These are phyloP conservation scores for Clitopilus hobsonii DNA, from an alignment of 768 basidiomycete species.

Conservation along the genomic window DNA sequence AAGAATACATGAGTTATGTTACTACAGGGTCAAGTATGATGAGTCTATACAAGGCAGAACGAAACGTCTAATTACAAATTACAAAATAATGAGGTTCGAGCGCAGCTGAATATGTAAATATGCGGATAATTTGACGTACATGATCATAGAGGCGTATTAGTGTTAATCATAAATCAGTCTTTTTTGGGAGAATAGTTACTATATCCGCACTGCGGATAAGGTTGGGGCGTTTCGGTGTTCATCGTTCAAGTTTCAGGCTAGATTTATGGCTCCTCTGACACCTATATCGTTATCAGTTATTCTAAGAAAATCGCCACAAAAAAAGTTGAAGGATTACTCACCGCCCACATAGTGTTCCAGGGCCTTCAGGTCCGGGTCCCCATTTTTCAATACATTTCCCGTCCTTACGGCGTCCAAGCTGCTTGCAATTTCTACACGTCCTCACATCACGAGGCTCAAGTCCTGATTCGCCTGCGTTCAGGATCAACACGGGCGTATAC, in stretches of 20 bases:
- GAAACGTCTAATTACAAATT: too few relatives aligned
- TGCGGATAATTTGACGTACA: too few relatives aligned
- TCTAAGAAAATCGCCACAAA: background rate
- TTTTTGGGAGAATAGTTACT: too few relatives aligned
- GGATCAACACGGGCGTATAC: background rate
- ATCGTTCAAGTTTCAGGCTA: background rate
- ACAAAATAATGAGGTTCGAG: too few relatives aligned
- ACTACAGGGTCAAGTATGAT: too few relatives aligned
- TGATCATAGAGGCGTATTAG: too few relatives aligned
- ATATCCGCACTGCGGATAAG: too few relatives aligned
- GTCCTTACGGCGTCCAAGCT: conserved; percentile 39
- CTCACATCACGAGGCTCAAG: background rate
- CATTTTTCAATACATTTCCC: conserved; percentile 86
- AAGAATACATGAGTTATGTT: too few relatives aligned
- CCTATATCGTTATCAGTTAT: background rate
- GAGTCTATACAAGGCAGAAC: too few relatives aligned
- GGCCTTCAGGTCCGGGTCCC: conserved; percentile 81
- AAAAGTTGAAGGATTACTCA: conserved; percentile 21
- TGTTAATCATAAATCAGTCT: too few relatives aligned
- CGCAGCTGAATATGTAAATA: too few relatives aligned
- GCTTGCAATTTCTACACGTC: background rate
- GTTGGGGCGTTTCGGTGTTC: too few relatives aligned
- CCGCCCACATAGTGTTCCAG: conserved; percentile 81
- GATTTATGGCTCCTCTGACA: background rate
- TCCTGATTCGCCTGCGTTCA: background rate